Conservation (phyloP, 331 rosid species). For the Quercus tomentella region DNA sequence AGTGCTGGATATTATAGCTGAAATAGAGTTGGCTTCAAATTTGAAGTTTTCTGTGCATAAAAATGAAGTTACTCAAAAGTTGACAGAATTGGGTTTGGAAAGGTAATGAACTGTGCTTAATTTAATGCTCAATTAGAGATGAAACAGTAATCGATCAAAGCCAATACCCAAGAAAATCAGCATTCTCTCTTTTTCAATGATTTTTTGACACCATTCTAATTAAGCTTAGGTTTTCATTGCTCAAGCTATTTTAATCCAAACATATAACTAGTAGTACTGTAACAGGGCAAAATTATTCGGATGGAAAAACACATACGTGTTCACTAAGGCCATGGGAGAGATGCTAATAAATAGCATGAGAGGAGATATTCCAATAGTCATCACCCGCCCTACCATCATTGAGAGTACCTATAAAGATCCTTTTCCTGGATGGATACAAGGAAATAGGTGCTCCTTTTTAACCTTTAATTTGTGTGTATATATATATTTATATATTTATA, state of each 20-base stretch:
- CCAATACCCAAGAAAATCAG: too few species aligned
- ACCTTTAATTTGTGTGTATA: too few species aligned
- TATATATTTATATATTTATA: too few species aligned
- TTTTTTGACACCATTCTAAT: too few species aligned
- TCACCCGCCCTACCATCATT: background rate
- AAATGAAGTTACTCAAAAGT: background rate
- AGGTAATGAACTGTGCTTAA: background rate
- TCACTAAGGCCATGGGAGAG: conserved; percentile 18
- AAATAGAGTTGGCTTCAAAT: background rate
- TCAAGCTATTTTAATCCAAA: too few species aligned
- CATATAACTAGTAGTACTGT: too few species aligned
- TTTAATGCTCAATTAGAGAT: too few species aligned
- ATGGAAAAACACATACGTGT: background rate
- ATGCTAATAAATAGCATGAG: background rate
- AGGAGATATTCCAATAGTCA: conserved; percentile 5
- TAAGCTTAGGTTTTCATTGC: too few species aligned
- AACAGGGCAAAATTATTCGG: background rate
- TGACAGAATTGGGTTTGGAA: background rate
- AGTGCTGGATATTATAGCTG: background rate
- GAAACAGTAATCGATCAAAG: too few species aligned
- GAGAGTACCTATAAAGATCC: conserved; percentile 4
- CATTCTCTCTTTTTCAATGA: too few species aligned
- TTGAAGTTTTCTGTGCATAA: background rate
- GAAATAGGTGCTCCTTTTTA: background rate
- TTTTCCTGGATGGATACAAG: conserved; percentile 18